A percentile compares a stretch with the other conserved stretches of the same genome.
Evolutionary conservation across 73 alveolate genomes (phyloP).

Genomic region (Urostyla sp.): DNA sequence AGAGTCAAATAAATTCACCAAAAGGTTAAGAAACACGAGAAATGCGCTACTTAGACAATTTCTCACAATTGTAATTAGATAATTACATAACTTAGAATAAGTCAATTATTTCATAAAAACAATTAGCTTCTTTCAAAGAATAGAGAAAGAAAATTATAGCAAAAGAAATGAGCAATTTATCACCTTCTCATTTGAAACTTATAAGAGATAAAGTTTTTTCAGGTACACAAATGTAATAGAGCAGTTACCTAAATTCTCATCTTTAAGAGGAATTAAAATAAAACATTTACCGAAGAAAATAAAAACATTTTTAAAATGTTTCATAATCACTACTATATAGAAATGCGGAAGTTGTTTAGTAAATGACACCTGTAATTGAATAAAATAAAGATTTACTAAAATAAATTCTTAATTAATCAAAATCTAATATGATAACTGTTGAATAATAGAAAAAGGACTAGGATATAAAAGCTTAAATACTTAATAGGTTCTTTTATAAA

Average conservation of each 20-base stretch:
- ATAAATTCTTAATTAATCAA: not conserved
- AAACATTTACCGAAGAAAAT: slow-evolving; percentile 3
- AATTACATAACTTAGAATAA: too few species aligned
- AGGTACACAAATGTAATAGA: not conserved
- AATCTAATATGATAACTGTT: not conserved
- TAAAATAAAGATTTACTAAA: slow-evolving; percentile 34
- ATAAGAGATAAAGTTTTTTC: slow-evolving; percentile 31
- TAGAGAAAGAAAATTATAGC: slow-evolving; percentile 3
- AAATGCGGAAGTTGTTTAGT: slow-evolving; percentile 9
- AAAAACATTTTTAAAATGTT: slow-evolving; percentile 14
- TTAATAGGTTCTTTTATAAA: not conserved
- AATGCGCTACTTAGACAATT: too few species aligned
- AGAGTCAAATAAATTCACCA: not conserved
- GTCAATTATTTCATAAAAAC: too few species aligned
- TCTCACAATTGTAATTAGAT: too few species aligned
- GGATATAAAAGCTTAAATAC: not conserved
- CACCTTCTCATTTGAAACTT: slow-evolving; percentile 29
- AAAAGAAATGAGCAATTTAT: slow-evolving; percentile 31
- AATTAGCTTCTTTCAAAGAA: slow-evolving; percentile 37
- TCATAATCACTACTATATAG: slow-evolving; percentile 14
- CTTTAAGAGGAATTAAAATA: not conserved
- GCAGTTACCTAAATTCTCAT: not conserved
- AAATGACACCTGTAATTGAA: slow-evolving; percentile 15
- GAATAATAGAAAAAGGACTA: not conserved
- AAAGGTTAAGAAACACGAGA: too few species aligned